These are phyloP conservation scores for Iberis pinnata DNA, from an alignment of 345 rosid species.

Conservation along the genomic window DNA sequence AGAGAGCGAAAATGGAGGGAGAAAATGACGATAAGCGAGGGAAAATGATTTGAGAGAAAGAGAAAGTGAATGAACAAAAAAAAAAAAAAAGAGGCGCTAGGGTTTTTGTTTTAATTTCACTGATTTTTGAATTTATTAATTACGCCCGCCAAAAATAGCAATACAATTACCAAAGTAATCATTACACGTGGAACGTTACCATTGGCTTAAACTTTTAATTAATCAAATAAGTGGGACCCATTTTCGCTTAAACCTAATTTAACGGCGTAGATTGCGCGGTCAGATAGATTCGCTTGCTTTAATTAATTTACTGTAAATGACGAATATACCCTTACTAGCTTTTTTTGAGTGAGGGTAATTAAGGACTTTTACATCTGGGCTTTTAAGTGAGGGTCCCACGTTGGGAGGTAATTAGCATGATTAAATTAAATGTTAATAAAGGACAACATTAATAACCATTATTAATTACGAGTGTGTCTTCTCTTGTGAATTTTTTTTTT, in stretches of 20 bases:
- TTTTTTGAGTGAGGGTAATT: constrained; percentile 1
- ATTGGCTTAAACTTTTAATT: constrained; percentile 10
- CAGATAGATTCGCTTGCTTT: constrained; percentile 4
- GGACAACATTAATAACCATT: constrained; percentile 34
- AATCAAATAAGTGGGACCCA: constrained; percentile 12
- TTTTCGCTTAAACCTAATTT: constrained; percentile 13
- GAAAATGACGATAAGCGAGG: constrained; percentile 27
- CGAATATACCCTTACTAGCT: background rate
- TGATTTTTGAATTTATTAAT: constrained; percentile 33
- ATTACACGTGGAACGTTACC: constrained; percentile 33
- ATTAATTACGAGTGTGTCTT: constrained; percentile 22
- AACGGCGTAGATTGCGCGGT: constrained; percentile 39
- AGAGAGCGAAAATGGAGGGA: constrained; percentile 25
- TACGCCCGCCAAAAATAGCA: constrained; percentile 63
- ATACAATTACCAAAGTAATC: constrained; percentile 10
- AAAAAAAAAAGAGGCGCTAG: constrained; percentile 38
- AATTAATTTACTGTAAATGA: background rate
- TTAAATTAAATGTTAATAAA: constrained; percentile 24
- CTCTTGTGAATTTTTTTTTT: constrained; percentile 12
- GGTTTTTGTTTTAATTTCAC: constrained; percentile 46
- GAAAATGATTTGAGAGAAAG: constrained; percentile 25
- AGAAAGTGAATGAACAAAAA: background rate
- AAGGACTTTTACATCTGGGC: background rate
- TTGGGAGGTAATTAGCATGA: constrained; percentile 24
- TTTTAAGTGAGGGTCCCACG: background rate